These are phyloP conservation scores for Cercospora sp. DNA, from an alignment of 2,329 filamentous ascomycete genomes.

Conservation along the genomic window DNA sequence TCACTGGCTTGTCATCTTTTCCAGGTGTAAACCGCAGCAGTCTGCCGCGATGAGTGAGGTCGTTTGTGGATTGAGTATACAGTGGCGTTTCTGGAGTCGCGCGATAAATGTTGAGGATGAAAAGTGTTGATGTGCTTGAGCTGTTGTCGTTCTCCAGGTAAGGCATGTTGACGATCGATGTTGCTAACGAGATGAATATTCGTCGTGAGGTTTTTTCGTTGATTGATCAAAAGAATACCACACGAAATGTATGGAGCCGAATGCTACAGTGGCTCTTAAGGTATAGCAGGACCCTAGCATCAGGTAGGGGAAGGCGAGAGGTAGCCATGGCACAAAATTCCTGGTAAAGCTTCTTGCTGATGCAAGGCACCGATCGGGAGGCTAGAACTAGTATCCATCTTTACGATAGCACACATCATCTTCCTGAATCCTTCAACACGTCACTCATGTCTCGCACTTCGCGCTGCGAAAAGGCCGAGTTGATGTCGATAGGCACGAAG, in stretches of 20 bases:
- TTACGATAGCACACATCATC: not conserved
- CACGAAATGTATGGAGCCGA: not conserved
- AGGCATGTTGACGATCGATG: not conserved
- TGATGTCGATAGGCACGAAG: not conserved
- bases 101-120: slow-evolving; percentile 21
- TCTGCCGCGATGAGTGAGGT: slow-evolving; percentile 20
- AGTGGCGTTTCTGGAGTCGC: slow-evolving; percentile 19
- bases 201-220: not conserved
- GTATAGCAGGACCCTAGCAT: not conserved
- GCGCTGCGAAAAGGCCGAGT: not conserved
- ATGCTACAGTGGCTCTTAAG: not conserved
- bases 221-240: not conserved
- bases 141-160: not conserved
- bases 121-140: slow-evolving; percentile 9
- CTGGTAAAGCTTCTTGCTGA: not conserved
- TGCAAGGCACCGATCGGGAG: not conserved
- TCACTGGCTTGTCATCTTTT: slow-evolving; percentile 7
- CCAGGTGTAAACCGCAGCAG: slow-evolving; percentile 6
- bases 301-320: not conserved
- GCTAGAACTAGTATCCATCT: not conserved
- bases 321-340: not conserved
- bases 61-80: slow-evolving; percentile 7
- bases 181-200: not conserved
- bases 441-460: not conserved
- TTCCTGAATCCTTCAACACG: not conserved